Percentiles rank a stretch among this genome's conserved stretches.
Conservation (phyloP, 768 basidiomycete genomes). For the Hortiboletus campestris region DNA sequence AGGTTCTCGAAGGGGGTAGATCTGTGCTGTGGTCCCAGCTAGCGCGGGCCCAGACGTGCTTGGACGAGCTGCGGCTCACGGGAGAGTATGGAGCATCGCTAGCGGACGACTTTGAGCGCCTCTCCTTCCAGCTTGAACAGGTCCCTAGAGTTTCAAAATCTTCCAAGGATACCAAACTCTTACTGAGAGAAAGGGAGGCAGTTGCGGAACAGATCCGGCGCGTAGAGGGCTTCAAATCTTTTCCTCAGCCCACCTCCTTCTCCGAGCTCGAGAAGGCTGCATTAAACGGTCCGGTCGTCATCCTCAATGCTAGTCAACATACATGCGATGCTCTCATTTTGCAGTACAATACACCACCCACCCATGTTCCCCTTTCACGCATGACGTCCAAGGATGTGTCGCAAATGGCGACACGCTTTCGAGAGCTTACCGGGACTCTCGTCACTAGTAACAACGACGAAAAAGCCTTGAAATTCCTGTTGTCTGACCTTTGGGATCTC, state of each 20-base stretch:
- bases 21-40: constrained; percentile 36
- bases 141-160: constrained; percentile 7
- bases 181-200: constrained; percentile 24
- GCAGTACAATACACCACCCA: constrained; percentile 4
- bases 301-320: constrained; percentile 30
- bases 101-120: constrained; percentile 23
- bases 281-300: constrained; percentile 35
- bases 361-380: constrained; percentile 20
- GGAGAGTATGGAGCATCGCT: constrained; percentile 18
- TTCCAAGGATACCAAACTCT: not conserved
- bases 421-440: too few relatives aligned
- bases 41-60: constrained; percentile 21
- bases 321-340: constrained; percentile 27
- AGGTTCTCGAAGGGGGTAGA: constrained; percentile 32
- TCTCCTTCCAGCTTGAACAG: constrained; percentile 16
- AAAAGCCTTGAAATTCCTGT: too few relatives aligned
- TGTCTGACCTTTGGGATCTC: too few relatives aligned
- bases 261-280: constrained; percentile 16
- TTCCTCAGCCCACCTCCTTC: constrained; percentile 26
- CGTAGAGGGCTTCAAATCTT: constrained; percentile 32
- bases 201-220: constrained; percentile 30
- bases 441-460: too few relatives aligned
- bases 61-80: constrained; percentile 26
- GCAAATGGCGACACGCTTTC: constrained; percentile 14
- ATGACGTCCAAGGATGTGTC: constrained; percentile 17